Conservation (phyloP, 805 yeast genomes). For the Jamesozyma rosinii region DNA sequence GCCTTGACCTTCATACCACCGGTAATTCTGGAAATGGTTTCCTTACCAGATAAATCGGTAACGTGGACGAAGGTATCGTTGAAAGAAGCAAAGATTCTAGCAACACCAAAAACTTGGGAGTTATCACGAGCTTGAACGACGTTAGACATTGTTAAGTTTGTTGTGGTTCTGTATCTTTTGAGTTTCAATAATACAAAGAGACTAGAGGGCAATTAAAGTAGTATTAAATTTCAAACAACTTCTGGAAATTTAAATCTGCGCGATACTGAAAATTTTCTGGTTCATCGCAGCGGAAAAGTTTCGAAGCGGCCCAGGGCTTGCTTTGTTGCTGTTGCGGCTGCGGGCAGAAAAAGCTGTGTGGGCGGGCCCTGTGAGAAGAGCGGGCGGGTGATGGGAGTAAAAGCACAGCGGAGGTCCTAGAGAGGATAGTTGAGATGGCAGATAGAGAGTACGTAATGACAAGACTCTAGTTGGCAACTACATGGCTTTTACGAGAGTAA, state of each 20-base stretch:
- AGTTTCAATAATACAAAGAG: not conserved
- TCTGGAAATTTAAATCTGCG: not conserved
- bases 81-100: slow-evolving; percentile 99
- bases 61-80: slow-evolving; percentile 99
- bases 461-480: no score
- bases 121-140: slow-evolving; percentile 86
- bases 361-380: no score
- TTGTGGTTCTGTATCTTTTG: not conserved
- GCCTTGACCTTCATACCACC: slow-evolving; percentile 99
- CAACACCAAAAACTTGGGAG: slow-evolving; percentile 99
- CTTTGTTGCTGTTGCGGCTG: no score
- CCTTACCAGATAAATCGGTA: slow-evolving; percentile 98
- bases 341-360: no score
- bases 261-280: not conserved
- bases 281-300: not conserved
- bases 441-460: no score
- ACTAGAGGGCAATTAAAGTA: no score
- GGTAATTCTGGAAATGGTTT: slow-evolving; percentile 98
- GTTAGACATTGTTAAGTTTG: not conserved
- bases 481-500: no score
- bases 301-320: no score
- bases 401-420: no score
- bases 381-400: no score
- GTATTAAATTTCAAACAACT: not conserved
- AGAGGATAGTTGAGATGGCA: no score